These are phyloP conservation scores for Trichoderma koningii DNA, from an alignment of 2,329 filamentous ascomycete genomes.

Conservation along the genomic window DNA sequence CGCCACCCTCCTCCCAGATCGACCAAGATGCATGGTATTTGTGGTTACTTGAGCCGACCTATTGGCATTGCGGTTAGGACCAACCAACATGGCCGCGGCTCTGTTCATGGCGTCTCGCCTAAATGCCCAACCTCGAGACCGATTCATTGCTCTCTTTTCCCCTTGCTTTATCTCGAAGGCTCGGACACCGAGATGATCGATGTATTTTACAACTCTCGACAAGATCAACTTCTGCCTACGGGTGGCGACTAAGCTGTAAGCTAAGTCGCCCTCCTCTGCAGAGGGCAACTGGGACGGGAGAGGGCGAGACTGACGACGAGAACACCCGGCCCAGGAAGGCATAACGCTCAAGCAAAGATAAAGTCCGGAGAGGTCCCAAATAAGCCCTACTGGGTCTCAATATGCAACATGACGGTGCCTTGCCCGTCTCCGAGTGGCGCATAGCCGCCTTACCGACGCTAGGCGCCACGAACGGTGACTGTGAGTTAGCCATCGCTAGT, in stretches of 20 bases:
- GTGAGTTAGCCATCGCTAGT: not conserved
- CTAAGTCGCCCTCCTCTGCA: not conserved
- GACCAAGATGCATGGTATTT: not conserved
- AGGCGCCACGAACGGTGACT: not conserved
- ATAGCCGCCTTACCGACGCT: constrained; percentile 9
- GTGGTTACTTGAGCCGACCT: not conserved
- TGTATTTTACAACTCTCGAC: not conserved
- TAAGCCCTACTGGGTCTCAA: not conserved
- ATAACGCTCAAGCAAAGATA: not conserved
- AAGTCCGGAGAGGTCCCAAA: not conserved
- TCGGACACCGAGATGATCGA: not conserved
- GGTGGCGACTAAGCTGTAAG: not conserved
- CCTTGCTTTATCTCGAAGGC: not conserved
- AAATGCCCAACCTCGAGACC: not conserved
- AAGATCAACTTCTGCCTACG: not conserved
- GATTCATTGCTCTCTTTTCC: not conserved
- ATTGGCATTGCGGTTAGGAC: not conserved
- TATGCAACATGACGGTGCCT: constrained; percentile 3
- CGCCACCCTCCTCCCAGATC: not conserved
- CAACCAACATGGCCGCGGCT: not conserved
- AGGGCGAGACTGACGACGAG: not conserved
- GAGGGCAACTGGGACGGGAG: not conserved
- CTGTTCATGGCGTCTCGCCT: not conserved
- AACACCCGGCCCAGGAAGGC: not conserved
- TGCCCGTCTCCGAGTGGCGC: not conserved